Percentiles rank a stretch among this genome's conserved stretches.
phyloP scores from a whole-genome alignment of 2,329 filamentous ascomycete genomes.

The Xylaria digitata region DNA sequence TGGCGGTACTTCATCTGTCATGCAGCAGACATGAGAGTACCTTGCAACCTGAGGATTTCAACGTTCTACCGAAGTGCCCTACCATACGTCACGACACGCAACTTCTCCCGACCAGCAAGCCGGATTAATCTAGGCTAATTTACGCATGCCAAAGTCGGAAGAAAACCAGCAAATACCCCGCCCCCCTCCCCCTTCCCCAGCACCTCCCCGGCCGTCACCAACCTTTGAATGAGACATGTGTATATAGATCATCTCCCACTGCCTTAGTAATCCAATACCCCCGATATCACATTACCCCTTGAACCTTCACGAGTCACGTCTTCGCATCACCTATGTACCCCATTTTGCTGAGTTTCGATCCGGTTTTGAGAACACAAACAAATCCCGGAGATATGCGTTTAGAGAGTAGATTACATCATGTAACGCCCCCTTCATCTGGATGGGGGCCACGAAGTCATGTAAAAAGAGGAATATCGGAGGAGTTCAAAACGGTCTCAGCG shows the following conservation, averaged over 20 bases:
- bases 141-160: conserved; percentile 46
- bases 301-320: conserved; percentile 40
- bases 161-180: conserved; percentile 46
- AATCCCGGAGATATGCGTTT: conserved; percentile 50
- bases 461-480: conserved; percentile 46
- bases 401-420: conserved; percentile 53
- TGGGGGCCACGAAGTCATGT: conserved; percentile 53
- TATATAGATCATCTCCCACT: conserved; percentile 50
- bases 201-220: conserved; percentile 31
- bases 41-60: conserved; percentile 28
- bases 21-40: conserved; percentile 61
- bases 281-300: conserved; percentile 44
- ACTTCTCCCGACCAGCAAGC: conserved; percentile 47
- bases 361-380: conserved; percentile 50
- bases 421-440: conserved; percentile 47
- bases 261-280: conserved; percentile 51
- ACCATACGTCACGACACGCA: conserved; percentile 43
- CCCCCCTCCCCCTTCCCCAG: conserved; percentile 29
- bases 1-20: conserved; percentile 63
- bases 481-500: conserved; percentile 39
- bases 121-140: conserved; percentile 42
- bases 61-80: conserved; percentile 37
- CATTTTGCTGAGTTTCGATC: conserved; percentile 51
- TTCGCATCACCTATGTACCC: conserved; percentile 41
- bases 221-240: conserved; percentile 45